Percentiles rank a stretch among this genome's conserved stretches.
These are phyloP conservation scores for Oryza glaberrima DNA, from an alignment of 176 grass and related monocot genomes.

Conservation along the genomic window DNA sequence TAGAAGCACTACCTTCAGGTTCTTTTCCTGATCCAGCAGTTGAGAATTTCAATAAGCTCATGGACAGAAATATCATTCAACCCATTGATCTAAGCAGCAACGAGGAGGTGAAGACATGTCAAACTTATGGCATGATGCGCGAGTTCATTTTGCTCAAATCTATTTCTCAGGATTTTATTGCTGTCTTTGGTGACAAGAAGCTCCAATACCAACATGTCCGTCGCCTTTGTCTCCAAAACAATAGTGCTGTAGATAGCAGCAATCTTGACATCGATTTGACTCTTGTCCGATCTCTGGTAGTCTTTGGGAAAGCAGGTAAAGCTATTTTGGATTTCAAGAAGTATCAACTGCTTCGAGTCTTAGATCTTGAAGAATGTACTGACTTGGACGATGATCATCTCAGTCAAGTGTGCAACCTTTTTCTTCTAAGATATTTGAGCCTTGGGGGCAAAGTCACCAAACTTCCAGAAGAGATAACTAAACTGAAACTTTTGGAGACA, in stretches of 20 bases:
- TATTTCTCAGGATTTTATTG: neutral
- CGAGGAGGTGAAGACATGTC: constrained; percentile 12
- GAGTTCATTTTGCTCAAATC: constrained; percentile 14
- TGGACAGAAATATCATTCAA: neutral
- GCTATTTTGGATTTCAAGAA: neutral
- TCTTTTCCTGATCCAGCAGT: neutral
- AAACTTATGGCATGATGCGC: constrained; percentile 22
- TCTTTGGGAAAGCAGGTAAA: constrained; percentile 13
- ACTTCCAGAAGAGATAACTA: constrained; percentile 9
- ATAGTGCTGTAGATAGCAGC: neutral
- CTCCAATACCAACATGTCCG: neutral
- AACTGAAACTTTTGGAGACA: constrained; percentile 27
- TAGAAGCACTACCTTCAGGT: neutral
- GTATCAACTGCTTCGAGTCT: constrained; percentile 16
- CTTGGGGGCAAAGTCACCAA: constrained; percentile 4
- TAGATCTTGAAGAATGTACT: constrained; percentile 14
- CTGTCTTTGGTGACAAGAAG: neutral
- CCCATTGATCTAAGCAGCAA: neutral
- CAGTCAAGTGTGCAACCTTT: constrained; percentile 9
- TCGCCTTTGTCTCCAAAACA: constrained; percentile 21
- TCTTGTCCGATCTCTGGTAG: constrained; percentile 2
- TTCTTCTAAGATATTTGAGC: constrained; percentile 13
- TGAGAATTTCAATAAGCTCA: neutral
- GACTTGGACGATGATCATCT: constrained; percentile 1
- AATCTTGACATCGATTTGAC: neutral